Percentiles rank a stretch among this genome's conserved stretches.
phyloP scores from a whole-genome alignment of 805 yeast genomes.

The Candida mattraensis region DNA sequence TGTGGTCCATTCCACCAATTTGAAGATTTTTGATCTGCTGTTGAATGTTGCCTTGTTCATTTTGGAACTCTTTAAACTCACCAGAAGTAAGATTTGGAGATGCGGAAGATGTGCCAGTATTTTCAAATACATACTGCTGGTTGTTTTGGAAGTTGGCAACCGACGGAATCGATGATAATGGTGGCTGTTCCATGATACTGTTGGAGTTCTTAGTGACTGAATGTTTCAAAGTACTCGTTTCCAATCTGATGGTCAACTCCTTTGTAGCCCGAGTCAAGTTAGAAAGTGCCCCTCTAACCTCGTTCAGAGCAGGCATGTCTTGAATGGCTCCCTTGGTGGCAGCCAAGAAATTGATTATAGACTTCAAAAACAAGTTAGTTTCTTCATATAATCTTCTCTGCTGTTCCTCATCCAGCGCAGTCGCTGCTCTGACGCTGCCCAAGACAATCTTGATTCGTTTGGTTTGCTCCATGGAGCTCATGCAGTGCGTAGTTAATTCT shows the following conservation, averaged over 20 bases:
- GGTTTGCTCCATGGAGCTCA: constrained; percentile 80
- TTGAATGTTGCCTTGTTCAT: too few relatives aligned
- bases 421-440: constrained; percentile 41
- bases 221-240: constrained; percentile 52
- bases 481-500: constrained; percentile 76
- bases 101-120: constrained; percentile 1
- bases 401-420: constrained; percentile 40
- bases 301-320: constrained; percentile 78
- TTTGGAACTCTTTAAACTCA: constrained; percentile 1
- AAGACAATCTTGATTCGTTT: constrained; percentile 60
- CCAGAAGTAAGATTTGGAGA: neutral
- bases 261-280: constrained; percentile 84
- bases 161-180: constrained; percentile 38
- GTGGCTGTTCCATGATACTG: constrained; percentile 32
- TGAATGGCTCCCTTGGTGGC: constrained; percentile 79
- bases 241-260: constrained; percentile 85
- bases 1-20: constrained; percentile 6
- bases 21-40: constrained; percentile 28
- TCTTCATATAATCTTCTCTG: constrained; percentile 81
- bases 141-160: constrained; percentile 30
- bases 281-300: constrained; percentile 76
- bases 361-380: constrained; percentile 75
- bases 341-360: constrained; percentile 80
- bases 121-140: constrained; percentile 12
- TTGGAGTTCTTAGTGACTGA: constrained; percentile 24